A percentile compares a stretch with the other conserved stretches of the same genome.
Conservation (phyloP, 768 basidiomycete genomes). For the Stropharia rugosoannulata region DNA sequence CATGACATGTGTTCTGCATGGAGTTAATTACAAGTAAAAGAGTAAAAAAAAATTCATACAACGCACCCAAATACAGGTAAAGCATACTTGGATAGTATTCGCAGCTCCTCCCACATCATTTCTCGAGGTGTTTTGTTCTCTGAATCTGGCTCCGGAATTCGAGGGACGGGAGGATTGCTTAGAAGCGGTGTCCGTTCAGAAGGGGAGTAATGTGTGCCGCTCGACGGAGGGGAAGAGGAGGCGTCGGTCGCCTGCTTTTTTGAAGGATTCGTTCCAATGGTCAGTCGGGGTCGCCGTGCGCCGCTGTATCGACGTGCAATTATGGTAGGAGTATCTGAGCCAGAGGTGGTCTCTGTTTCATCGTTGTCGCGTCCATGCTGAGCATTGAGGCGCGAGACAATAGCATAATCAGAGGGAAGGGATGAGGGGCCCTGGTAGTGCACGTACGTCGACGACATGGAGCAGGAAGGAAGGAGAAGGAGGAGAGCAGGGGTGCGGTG, state of each 20-base stretch:
- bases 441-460: slow-evolving; percentile 49
- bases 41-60: neutral
- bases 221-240: neutral
- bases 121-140: slow-evolving; percentile 27
- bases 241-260: neutral
- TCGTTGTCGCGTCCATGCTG: slow-evolving; percentile 22
- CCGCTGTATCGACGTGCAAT: neutral
- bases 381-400: slow-evolving; percentile 47
- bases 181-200: slow-evolving; percentile 63
- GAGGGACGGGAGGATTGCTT: slow-evolving; percentile 47
- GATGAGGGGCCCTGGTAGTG: slow-evolving; percentile 59
- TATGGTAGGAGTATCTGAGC: neutral
- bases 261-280: slow-evolving; percentile 28
- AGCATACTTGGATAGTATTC: slow-evolving; percentile 60
- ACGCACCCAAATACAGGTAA: slow-evolving; percentile 72
- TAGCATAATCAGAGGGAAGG: slow-evolving; percentile 64
- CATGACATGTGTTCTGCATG: slow-evolving; percentile 65
- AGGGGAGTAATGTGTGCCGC: neutral
- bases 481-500: neutral
- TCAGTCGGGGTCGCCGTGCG: slow-evolving; percentile 33
- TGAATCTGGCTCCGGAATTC: slow-evolving; percentile 46
- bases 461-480: too few relatives aligned
- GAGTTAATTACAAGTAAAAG: neutral
- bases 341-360: slow-evolving; percentile 16
- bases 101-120: slow-evolving; percentile 58